Base-by-base conservation (phyloP, 257 asterid species). In the Solanum tacnaense region DNA sequence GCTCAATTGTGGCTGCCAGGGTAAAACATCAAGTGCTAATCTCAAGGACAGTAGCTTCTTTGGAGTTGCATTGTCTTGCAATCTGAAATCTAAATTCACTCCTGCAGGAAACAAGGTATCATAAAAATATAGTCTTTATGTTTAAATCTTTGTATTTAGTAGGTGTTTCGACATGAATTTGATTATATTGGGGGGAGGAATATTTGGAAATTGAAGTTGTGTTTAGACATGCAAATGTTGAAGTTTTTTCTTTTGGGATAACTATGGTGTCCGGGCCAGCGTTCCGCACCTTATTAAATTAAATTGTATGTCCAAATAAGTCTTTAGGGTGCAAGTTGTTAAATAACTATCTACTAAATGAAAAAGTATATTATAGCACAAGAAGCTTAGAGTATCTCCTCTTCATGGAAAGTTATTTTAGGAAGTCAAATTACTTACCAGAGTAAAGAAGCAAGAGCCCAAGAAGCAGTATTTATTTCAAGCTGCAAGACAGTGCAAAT, bases 51-150 rank as follows among this genome's bases (percentile, higher is more conserved):
- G 96, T 3, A 88, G 93, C 88, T 90, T 97, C 6, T 92, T 96
- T 89, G 99, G 99, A 87, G 93, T 92, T 18, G 89, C 99, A 67
- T 79, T 96, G 36, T 91, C 94, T 4, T 95, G 92, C 87, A 91
- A 93, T 76, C 86, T 90, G 65, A 96, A 94, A 88, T 89, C 91
- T 71, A 95, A 92, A 13, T 90, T 90, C 46, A 91, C 91, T 60
- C 91, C 94, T 62, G 85, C 92, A 74, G 92, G 89, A 89, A 82
- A 87, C 90, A 94, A 94, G 98, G 96, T 65, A 65, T 65, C 71
- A 65, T 65, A 65, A 65, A 65, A 65, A 65, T n/a, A 78, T 0
- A 7, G 5, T 41, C 62, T 25, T 15, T 9, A 27, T 13, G 25
- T 25, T 56, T 75, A 4, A 44, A 12, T 79, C 32, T 44, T 41